Conservation (phyloP, 768 basidiomycete species). For the Hirschioporus abietinus region DNA sequence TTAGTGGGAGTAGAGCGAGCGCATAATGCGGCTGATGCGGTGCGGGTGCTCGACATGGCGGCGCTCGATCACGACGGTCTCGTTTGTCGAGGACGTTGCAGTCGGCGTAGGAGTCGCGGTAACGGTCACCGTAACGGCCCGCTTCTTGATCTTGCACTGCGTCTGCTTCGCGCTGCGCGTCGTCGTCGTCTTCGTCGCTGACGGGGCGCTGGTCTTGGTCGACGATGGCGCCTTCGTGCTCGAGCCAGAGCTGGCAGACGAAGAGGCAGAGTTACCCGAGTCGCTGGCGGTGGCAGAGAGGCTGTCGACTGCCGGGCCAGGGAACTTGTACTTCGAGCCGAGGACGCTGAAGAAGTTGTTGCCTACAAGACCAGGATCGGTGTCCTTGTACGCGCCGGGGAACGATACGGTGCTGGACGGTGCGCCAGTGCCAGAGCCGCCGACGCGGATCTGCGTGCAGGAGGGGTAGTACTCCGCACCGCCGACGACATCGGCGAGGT, state of each 20-base stretch:
- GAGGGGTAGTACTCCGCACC: slow-evolving; percentile 23
- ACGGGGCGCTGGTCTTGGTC: neutral
- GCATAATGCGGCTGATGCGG: neutral
- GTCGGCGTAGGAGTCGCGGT: neutral
- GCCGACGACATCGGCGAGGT: slow-evolving; percentile 7
- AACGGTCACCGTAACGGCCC: neutral
- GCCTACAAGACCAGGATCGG: slow-evolving; percentile 20
- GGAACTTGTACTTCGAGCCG: slow-evolving; percentile 37
- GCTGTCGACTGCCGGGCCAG: slow-evolving; percentile 45
- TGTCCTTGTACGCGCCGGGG: slow-evolving; percentile 21
- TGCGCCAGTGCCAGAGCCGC: slow-evolving; percentile 2
- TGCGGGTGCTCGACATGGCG: neutral
- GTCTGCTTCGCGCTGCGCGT: slow-evolving; percentile 1
- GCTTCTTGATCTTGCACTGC: neutral
- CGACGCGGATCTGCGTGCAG: slow-evolving; percentile 17
- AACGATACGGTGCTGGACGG: slow-evolving; percentile 13
- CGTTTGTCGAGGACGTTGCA: neutral
- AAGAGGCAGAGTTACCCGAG: neutral
- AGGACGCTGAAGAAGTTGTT: slow-evolving; percentile 1
- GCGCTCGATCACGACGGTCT: neutral
- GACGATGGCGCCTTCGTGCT: neutral
- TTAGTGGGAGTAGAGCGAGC: neutral
- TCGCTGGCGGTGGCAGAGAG: slow-evolving; percentile 23
- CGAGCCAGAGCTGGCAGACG: neutral
- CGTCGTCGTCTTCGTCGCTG: neutral